Percentiles rank a stretch among this genome's conserved stretches.
These are phyloP conservation scores for Sporormia fimetaria DNA, from an alignment of 495 filamentous ascomycete species.

Conservation along the genomic window DNA sequence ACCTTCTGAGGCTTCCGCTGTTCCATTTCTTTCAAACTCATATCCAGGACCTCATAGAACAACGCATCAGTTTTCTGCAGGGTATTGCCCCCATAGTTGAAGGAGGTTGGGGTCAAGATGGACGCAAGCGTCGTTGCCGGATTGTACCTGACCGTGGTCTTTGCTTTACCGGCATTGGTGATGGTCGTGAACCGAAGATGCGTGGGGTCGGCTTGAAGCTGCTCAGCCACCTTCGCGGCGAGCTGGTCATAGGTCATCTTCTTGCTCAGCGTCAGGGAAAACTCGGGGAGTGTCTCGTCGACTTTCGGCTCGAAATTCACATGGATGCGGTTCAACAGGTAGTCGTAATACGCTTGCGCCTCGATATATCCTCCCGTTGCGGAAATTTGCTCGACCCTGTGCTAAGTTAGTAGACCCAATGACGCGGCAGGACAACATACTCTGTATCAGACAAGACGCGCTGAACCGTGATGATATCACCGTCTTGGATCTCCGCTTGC, in stretches of 20 bases:
- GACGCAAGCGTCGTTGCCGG: constrained; percentile 52
- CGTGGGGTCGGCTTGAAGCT: constrained; percentile 64
- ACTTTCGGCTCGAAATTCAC: constrained; percentile 55
- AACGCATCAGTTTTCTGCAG: constrained; percentile 64
- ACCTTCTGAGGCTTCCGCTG: constrained; percentile 77
- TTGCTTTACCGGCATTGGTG: constrained; percentile 60
- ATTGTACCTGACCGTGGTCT: constrained; percentile 60
- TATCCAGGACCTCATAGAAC: constrained; percentile 86
- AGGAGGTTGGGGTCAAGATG: constrained; percentile 59
- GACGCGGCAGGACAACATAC: constrained; percentile 23
- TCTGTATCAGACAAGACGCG: constrained; percentile 52
- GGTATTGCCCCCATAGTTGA: constrained; percentile 45
- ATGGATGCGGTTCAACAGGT: constrained; percentile 68
- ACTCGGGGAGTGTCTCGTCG: constrained; percentile 43
- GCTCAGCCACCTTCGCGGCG: constrained; percentile 72
- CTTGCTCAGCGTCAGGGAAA: constrained; percentile 64
- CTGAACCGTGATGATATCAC: constrained; percentile 95
- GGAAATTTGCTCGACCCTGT: constrained; percentile 9
- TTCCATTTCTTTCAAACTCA: constrained; percentile 84
- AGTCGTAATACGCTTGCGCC: constrained; percentile 81
- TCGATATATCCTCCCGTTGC: constrained; percentile 42
- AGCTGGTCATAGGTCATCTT: constrained; percentile 88
- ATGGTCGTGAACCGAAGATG: constrained; percentile 86
- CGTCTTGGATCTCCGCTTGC: constrained; percentile 89
- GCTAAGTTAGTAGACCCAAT: neutral